phyloP scores from a whole-genome alignment of 768 basidiomycete species.

The Agrocybe pediades region DNA sequence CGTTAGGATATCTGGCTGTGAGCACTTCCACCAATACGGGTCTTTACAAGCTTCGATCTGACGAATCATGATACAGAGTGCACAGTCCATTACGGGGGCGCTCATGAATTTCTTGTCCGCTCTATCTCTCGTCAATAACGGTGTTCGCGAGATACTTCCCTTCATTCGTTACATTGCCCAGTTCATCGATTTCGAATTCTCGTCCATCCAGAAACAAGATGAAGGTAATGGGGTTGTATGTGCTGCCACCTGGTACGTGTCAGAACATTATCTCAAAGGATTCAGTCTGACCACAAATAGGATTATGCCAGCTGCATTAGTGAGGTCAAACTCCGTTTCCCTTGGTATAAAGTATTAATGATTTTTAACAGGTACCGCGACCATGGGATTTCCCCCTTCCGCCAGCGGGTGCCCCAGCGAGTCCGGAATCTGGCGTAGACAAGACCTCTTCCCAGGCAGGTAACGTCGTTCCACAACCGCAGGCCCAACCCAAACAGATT shows the following conservation, averaged over 20 bases:
- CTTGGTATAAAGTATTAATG: neutral
- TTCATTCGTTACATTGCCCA: constrained; percentile 83
- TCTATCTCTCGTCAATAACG: constrained; percentile 66
- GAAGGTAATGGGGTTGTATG: constrained; percentile 81
- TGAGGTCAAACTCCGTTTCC: constrained; percentile 17
- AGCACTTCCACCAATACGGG: too few relatives aligned
- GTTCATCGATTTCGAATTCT: constrained; percentile 78
- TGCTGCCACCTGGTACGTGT: constrained; percentile 79
- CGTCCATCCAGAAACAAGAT: constrained; percentile 61
- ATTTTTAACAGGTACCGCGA: constrained; percentile 66
- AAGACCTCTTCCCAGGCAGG: neutral
- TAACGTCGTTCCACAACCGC: neutral
- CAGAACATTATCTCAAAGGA: neutral
- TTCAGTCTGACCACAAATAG: constrained; percentile 28
- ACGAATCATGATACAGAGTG: too few relatives aligned
- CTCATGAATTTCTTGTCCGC: constrained; percentile 79
- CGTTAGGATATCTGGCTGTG: constrained; percentile 61
- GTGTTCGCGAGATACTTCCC: constrained; percentile 80
- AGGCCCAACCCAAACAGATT: neutral
- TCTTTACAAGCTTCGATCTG: too few relatives aligned
- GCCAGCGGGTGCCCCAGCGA: neutral
- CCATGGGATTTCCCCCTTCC: constrained; percentile 74
- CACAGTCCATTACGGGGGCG: constrained; percentile 59
- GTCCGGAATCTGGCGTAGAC: neutral
- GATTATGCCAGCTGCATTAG: constrained; percentile 80